phyloP scores from a whole-genome alignment of 2,329 filamentous ascomycete species.

The Botrytis squamosa region DNA sequence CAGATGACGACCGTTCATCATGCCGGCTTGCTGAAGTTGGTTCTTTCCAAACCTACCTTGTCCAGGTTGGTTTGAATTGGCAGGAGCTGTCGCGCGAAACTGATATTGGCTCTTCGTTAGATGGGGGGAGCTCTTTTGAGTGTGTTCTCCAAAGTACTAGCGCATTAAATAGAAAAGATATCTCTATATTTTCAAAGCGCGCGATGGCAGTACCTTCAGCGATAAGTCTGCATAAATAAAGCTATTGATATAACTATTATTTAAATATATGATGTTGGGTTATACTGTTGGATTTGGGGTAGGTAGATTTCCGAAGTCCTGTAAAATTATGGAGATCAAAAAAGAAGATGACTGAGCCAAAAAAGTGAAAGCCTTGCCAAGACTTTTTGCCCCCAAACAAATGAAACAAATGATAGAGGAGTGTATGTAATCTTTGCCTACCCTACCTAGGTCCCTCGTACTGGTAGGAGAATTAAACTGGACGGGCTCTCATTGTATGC shows the following conservation, averaged over 20 bases:
- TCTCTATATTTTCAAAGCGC: neutral
- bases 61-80: conserved; percentile 28
- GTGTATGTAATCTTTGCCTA: neutral
- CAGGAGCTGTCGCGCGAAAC: conserved; percentile 15
- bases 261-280: neutral
- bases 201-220: neutral
- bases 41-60: conserved; percentile 33
- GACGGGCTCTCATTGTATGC: neutral
- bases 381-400: neutral
- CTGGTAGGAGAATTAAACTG: neutral
- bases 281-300: neutral
- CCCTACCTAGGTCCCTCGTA: too few relatives aligned
- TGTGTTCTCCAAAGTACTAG: neutral
- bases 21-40: conserved; percentile 59
- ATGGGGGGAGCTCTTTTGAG: neutral
- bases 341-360: conserved; percentile 21
- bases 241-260: neutral
- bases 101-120: neutral
- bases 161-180: neutral
- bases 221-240: neutral
- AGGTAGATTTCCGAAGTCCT: conserved; percentile 6
- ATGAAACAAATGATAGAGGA: neutral
- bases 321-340: conserved; percentile 26
- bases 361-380: conserved; percentile 19
- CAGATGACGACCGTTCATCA: conserved; percentile 76